A percentile compares a stretch with the other conserved stretches of the same genome.
Evolutionary conservation across 1,139 yeast genomes (phyloP).

Genomic region (Arxiozyma heterogenica): DNA sequence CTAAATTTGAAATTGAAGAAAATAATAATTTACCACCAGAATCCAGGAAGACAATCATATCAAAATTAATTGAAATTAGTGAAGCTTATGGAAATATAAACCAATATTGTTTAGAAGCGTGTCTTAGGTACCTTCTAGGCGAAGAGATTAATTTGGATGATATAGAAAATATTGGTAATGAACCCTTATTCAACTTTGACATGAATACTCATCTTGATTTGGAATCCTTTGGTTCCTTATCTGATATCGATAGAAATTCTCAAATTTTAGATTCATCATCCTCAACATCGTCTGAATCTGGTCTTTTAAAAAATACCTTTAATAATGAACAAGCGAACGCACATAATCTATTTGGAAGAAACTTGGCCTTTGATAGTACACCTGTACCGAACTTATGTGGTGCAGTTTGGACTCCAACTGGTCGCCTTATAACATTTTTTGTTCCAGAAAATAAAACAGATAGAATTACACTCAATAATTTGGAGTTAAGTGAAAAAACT

Average conservation of each 20-base stretch:
- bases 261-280: constrained; percentile 4
- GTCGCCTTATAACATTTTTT: constrained; percentile 75
- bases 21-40: constrained; percentile 53
- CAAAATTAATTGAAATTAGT: constrained; percentile 48
- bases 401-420: constrained; percentile 75
- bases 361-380: constrained; percentile 56
- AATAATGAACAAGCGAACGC: constrained; percentile 9
- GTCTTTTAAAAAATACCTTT: constrained; percentile 21
- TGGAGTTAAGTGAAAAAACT: constrained; percentile 39
- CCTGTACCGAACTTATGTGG: constrained; percentile 94
- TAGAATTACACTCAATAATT: constrained; percentile 30
- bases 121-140: constrained; percentile 71
- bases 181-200: constrained; percentile 24
- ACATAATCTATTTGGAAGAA: constrained; percentile 11
- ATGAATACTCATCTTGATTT: constrained; percentile 24
- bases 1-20: constrained; percentile 65
- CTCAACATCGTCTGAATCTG: constrained; percentile 21
- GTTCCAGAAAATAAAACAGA: constrained; percentile 43
- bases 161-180: constrained; percentile 20
- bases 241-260: constrained; percentile 18
- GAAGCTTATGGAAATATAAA: constrained; percentile 47
- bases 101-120: constrained; percentile 69
- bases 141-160: constrained; percentile 54
- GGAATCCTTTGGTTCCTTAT: constrained; percentile 26
- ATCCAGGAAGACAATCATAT: constrained; percentile 42